Conservation (phyloP, 768 basidiomycete genomes). For the Cubamyces sp. region DNA sequence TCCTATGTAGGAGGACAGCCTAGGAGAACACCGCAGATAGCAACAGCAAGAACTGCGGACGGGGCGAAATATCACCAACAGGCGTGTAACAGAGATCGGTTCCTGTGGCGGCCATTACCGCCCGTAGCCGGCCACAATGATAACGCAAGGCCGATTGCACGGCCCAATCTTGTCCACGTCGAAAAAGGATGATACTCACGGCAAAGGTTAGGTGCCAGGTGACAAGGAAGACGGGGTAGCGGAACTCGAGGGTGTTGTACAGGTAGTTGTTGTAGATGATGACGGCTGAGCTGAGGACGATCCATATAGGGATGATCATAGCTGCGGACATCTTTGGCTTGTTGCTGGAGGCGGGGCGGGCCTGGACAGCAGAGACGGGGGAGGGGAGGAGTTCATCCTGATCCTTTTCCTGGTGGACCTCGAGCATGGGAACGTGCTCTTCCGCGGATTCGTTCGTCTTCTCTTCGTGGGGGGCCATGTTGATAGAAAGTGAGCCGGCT, state of each 20-base stretch:
- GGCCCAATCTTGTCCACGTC: neutral
- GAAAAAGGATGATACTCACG: slow-evolving; percentile 39
- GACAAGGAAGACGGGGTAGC: slow-evolving; percentile 91
- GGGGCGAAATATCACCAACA: neutral
- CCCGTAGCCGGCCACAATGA: neutral
- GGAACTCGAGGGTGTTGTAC: slow-evolving; percentile 82
- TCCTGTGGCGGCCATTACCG: slow-evolving; percentile 11
- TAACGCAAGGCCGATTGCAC: slow-evolving; percentile 5
- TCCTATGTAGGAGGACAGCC: too few relatives aligned
- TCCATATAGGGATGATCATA: slow-evolving; percentile 91
- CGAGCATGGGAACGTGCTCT: slow-evolving; percentile 30
- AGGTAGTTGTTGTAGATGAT: slow-evolving; percentile 96
- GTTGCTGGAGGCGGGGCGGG: slow-evolving; percentile 31
- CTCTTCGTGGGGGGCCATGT: slow-evolving; percentile 13
- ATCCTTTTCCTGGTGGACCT: slow-evolving; percentile 32
- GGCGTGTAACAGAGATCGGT: slow-evolving; percentile 16
- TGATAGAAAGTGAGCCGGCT: neutral
- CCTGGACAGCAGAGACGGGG: slow-evolving; percentile 51
- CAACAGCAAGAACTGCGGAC: neutral
- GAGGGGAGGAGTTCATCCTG: slow-evolving; percentile 50
- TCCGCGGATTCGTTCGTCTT: slow-evolving; percentile 13
- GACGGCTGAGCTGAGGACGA: slow-evolving; percentile 82
- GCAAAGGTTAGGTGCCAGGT: slow-evolving; percentile 81
- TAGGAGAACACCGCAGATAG: neutral
- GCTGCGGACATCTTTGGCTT: slow-evolving; percentile 62